A percentile compares a stretch with the other conserved stretches of the same genome.
Evolutionary conservation across 1,139 yeast genomes (phyloP).

Genomic region (Kurtzmaniella natalensis): DNA sequence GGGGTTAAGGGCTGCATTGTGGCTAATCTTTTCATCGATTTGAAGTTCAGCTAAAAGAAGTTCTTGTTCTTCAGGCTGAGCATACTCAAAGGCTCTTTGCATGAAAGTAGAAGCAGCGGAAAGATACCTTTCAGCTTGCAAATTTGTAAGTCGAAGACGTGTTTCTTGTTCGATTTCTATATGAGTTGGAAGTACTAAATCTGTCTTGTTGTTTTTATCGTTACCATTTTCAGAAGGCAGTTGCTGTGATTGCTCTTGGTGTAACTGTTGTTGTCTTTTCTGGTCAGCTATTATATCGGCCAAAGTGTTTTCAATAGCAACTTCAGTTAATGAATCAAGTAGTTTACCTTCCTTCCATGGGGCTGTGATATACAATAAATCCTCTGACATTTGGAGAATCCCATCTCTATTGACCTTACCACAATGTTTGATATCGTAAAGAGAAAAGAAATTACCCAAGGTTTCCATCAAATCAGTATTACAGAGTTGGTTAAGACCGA

Average conservation of each 20-base stretch:
- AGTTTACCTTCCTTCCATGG: conserved; percentile 75
- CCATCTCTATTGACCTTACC: conserved; percentile 75
- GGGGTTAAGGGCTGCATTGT: conserved; percentile 82
- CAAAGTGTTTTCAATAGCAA: conserved; percentile 57
- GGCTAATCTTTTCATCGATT: conserved; percentile 34
- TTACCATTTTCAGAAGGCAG: conserved; percentile 11
- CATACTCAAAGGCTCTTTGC: conserved; percentile 86
- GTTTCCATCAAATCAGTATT: conserved; percentile 75
- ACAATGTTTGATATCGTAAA: conserved; percentile 61
- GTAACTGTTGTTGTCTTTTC: conserved; percentile 15
- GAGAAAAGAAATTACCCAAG: conserved; percentile 71
- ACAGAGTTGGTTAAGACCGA: conserved; percentile 66
- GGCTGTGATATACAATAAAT: conserved; percentile 70
- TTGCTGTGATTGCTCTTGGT: conserved; percentile 9
- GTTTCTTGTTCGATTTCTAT: conserved; percentile 61
- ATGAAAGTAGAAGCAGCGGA: conserved; percentile 85
- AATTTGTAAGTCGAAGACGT: conserved; percentile 57
- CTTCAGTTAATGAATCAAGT: conserved; percentile 57
- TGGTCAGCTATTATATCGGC: conserved; percentile 53
- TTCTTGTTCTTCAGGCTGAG: conserved; percentile 59
- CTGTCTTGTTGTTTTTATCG: conserved; percentile 20
- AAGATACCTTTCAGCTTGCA: conserved; percentile 76
- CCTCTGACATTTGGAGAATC: conserved; percentile 82
- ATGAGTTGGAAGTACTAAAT: conserved; percentile 53
- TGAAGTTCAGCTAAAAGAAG: conserved; percentile 35